A percentile compares a stretch with the other conserved stretches of the same genome.
Conservation (phyloP, 331 rosid genomes). For the Stylosanthes scabra region DNA sequence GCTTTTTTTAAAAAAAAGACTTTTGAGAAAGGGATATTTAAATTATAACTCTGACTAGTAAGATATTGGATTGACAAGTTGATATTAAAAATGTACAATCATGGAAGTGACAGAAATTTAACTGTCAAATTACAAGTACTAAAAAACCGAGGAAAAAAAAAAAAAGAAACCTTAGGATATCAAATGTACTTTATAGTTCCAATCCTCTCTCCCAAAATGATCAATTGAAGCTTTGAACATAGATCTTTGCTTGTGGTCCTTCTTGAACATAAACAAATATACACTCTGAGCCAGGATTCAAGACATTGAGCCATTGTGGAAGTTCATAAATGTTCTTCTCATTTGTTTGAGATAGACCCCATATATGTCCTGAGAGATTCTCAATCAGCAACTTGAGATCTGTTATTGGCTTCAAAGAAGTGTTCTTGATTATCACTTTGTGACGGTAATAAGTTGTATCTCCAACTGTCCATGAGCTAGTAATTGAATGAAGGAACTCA, state of each 20-base stretch:
- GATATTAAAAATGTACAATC: constrained; percentile 30
- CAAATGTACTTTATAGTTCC: not conserved
- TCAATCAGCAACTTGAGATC: constrained; percentile 55
- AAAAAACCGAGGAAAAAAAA: not conserved
- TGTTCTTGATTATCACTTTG: constrained; percentile 76
- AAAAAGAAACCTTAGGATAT: not conserved
- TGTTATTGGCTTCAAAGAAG: constrained; percentile 60
- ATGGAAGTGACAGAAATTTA: constrained; percentile 13
- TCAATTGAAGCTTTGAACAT: constrained; percentile 64
- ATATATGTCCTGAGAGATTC: constrained; percentile 69
- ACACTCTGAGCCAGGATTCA: constrained; percentile 69
- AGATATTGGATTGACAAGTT: constrained; percentile 21
- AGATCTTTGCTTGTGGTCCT: constrained; percentile 81
- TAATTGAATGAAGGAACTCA: constrained; percentile 69
- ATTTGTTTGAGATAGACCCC: constrained; percentile 71
- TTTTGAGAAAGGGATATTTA: constrained; percentile 21
- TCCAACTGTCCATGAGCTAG: constrained; percentile 59
- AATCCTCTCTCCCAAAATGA: constrained; percentile 20
- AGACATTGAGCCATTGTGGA: constrained; percentile 66
- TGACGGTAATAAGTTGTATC: constrained; percentile 60
- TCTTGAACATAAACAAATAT: constrained; percentile 79
- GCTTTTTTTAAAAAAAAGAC: not conserved
- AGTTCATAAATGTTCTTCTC: constrained; percentile 68
- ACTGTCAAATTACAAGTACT: constrained; percentile 5
- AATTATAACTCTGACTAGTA: not conserved